Percentiles rank a stretch among this genome's conserved stretches.
Conservation (phyloP, 495 filamentous ascomycete genomes). For the Aspergillus saccharolyticus region DNA sequence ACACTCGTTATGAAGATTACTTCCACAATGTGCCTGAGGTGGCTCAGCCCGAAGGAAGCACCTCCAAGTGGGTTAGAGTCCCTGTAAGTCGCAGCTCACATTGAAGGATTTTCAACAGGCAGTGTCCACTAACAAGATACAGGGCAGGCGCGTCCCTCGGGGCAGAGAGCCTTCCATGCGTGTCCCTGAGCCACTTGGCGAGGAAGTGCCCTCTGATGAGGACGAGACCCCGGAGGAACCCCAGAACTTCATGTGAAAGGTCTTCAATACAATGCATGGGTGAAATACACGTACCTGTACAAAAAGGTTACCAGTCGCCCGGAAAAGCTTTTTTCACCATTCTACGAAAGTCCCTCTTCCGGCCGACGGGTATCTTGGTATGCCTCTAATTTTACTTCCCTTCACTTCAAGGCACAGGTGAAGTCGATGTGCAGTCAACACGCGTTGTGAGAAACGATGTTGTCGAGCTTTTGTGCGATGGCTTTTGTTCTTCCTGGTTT, state of each 20-base stretch:
- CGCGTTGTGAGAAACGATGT: neutral
- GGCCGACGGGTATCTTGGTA: too few species aligned
- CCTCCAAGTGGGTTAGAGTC: slow-evolving; percentile 11
- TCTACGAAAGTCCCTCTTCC: neutral
- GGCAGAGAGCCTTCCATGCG: slow-evolving; percentile 4
- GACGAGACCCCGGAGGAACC: slow-evolving; percentile 18
- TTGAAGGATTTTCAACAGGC: neutral
- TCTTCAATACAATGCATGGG: neutral
- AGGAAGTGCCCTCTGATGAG: slow-evolving; percentile 11
- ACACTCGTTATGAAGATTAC: neutral
- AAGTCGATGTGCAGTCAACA: neutral
- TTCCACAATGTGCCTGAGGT: neutral
- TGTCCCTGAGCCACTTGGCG: slow-evolving; percentile 9
- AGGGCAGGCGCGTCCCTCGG: slow-evolving; percentile 14
- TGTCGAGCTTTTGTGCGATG: neutral
- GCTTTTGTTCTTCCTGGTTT: neutral
- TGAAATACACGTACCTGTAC: neutral
- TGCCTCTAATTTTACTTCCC: neutral
- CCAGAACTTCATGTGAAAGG: slow-evolving; percentile 13
- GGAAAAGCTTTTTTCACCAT: neutral
- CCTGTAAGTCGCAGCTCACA: neutral
- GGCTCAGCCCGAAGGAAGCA: neutral
- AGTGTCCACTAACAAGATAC: neutral
- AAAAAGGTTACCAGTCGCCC: neutral
- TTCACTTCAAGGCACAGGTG: neutral